Conservation (phyloP, 805 yeast species). For the Ogataea trehaloabstinens region DNA sequence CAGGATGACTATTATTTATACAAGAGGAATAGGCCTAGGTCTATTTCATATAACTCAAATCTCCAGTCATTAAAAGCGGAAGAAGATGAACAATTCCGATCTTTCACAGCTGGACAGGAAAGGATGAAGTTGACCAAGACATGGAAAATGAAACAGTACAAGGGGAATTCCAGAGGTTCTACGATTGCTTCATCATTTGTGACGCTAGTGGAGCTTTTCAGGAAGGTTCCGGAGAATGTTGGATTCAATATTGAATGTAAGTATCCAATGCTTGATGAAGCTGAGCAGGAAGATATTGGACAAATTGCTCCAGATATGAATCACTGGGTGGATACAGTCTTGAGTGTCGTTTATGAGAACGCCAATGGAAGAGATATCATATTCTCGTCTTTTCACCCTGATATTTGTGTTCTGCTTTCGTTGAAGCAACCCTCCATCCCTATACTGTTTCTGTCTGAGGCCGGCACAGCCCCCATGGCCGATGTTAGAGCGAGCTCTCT, state of each 20-base stretch:
- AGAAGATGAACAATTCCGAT: constrained; percentile 25
- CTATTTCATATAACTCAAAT: constrained; percentile 30
- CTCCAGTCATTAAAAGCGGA: constrained; percentile 4
- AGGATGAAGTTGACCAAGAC: constrained; percentile 87
- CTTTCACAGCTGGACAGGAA: constrained; percentile 41
- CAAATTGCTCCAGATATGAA: constrained; percentile 80
- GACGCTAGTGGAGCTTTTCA: constrained; percentile 79
- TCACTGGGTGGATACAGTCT: constrained; percentile 82
- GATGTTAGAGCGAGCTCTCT: constrained; percentile 84
- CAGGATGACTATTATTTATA: constrained; percentile 32
- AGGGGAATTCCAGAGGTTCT: constrained; percentile 89
- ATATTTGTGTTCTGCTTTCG: constrained; percentile 78
- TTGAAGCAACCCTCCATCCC: constrained; percentile 94
- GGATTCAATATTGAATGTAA: constrained; percentile 95
- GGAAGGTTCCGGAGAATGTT: constrained; percentile 73
- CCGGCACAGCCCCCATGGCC: constrained; percentile 83
- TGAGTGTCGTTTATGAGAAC: constrained; percentile 75
- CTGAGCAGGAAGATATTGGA: constrained; percentile 85
- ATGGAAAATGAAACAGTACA: constrained; percentile 79
- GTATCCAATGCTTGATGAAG: constrained; percentile 94
- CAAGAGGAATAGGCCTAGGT: constrained; percentile 33
- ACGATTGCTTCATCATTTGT: constrained; percentile 91
- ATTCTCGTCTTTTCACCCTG: constrained; percentile 94
- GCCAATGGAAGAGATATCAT: constrained; percentile 80
- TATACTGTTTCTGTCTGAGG: constrained; percentile 82